A percentile compares a stretch with the other conserved stretches of the same genome.
phyloP scores from a whole-genome alignment of 148 eudicot species.

The Vaccinium macrocarpon region DNA sequence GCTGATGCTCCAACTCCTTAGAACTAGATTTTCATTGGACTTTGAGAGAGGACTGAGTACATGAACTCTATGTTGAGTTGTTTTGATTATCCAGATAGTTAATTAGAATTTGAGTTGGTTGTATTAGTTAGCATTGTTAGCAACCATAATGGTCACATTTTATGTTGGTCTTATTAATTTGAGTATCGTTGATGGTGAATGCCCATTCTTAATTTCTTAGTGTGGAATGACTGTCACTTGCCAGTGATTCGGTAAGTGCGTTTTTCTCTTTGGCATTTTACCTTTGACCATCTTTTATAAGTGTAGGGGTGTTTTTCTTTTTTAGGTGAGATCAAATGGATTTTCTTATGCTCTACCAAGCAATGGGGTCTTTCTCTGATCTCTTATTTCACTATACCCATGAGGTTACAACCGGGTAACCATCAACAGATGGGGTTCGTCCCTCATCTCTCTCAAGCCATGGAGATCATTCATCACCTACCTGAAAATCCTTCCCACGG shows the following conservation, averaged over 20 bases:
- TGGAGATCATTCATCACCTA: no score
- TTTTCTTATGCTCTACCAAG: no score
- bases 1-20: no score
- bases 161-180: background rate
- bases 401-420: no score
- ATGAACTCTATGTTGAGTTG: background rate
- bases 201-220: background rate
- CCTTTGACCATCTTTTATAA: background rate
- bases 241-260: background rate
- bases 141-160: background rate
- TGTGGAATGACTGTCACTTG: background rate
- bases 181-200: background rate
- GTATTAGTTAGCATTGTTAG: background rate
- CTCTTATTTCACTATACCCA: no score
- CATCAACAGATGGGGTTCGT: no score
- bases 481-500: no score
- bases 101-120: constrained; percentile 2
- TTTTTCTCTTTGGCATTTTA: background rate
- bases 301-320: no score
- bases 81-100: background rate
- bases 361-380: no score
- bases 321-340: no score
- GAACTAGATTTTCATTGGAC: background rate
- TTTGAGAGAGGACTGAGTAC: background rate
- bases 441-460: no score